These are phyloP conservation scores for Collybiopsis luxurians DNA, from an alignment of 768 basidiomycete species.

Conservation along the genomic window DNA sequence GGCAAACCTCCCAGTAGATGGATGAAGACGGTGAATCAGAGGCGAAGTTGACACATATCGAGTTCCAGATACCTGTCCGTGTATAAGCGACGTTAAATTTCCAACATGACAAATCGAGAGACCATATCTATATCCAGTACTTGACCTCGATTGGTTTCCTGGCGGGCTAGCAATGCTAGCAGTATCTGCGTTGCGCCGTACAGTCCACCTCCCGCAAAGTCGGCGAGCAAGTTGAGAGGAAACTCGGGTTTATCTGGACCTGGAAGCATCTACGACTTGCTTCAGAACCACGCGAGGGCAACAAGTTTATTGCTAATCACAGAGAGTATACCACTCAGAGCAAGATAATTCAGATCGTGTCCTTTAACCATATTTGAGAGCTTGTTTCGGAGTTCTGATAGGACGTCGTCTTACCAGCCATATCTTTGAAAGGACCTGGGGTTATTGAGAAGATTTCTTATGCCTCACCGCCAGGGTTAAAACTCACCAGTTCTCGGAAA, in stretches of 20 bases:
- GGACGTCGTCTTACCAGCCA: slow-evolving; percentile 57
- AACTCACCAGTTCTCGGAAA: slow-evolving; percentile 58
- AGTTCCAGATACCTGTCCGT: slow-evolving; percentile 68
- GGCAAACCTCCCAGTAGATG: slow-evolving; percentile 25
- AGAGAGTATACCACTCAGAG: slow-evolving; percentile 71
- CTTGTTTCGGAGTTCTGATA: background rate
- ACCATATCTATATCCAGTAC: slow-evolving; percentile 80
- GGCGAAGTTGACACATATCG: slow-evolving; percentile 78
- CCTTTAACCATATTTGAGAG: slow-evolving; percentile 35
- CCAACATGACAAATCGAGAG: slow-evolving; percentile 9
- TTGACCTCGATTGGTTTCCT: slow-evolving; percentile 65
- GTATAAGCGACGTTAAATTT: background rate
- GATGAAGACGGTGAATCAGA: slow-evolving; percentile 42
- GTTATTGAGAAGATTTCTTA: slow-evolving; percentile 8
- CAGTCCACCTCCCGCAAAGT: slow-evolving; percentile 69
- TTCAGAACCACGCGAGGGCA: background rate
- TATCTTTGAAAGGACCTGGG: slow-evolving; percentile 65
- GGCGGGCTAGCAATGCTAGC: slow-evolving; percentile 69
- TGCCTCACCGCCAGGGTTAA: background rate
- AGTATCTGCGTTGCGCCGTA: slow-evolving; percentile 72
- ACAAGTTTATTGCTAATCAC: slow-evolving; percentile 29
- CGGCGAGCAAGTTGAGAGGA: slow-evolving; percentile 75
- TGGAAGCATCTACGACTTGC: slow-evolving; percentile 55
- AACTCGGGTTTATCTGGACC: slow-evolving; percentile 66
- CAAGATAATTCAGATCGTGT: slow-evolving; percentile 85